Evolutionary conservation across 306 rosid genomes (phyloP), one percentile per base, ranked within the genome.

Genomic region (Astragalus membranaceus): DNA sequence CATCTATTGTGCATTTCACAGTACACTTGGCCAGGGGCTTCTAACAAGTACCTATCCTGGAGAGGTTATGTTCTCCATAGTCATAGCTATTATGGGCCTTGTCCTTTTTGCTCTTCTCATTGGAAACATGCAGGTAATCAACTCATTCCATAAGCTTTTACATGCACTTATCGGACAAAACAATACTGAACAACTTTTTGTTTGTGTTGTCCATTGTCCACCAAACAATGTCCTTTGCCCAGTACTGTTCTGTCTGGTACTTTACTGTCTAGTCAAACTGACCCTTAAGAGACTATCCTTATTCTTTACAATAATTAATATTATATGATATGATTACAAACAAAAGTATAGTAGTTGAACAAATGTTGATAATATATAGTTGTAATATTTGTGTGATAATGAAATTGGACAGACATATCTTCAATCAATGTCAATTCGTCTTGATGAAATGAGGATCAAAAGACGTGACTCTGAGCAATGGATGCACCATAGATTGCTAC

Each of bases 1-100:
- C 23, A 20, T 20, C 66, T 69, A 5, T 36, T 39, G 80, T 72
- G 69, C 43, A 51, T 78, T 73, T n/a, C 56, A 72, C 90, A 87
- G 97, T 76, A 91, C 97, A 23, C 96, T 91, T 72, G 97, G 96
- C 32, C 94, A 89, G 73, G 96, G 96, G 58, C 96, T 92, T 73
- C 80, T 69, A 52, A 92, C 98, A 8, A 87, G 94, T 75, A 79
- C 94, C 39, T 89, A 81, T 56, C 73, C 86, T 49, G 77, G 81
- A 71, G 98, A 92, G 84, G 81, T 86, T 67, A 16, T 83, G 71
- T 92, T 92, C 66, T 92, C 94, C 64, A 89, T 92, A 65, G 69
- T 76, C 4, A 87, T 92, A 55, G 88, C 88, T 62, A 76, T 84
- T 59, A 52, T 75, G 57, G 90, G 96, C 26, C 96, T 89, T 44